These are phyloP conservation scores for Cadophora sp. DNA, from an alignment of 2,329 filamentous ascomycete genomes.

Conservation along the genomic window DNA sequence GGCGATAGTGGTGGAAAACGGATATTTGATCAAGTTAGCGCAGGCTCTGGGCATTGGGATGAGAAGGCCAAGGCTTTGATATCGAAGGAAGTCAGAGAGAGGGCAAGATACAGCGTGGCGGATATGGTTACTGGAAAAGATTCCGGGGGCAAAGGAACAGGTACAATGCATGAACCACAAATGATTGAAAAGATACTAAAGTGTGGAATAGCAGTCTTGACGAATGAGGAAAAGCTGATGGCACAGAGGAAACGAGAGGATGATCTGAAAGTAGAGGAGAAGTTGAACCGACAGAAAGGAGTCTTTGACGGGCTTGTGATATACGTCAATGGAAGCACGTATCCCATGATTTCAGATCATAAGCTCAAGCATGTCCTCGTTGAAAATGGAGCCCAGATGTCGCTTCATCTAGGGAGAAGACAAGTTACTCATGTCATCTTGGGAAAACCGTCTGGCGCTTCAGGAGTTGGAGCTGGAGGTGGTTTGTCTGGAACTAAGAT, in stretches of 20 bases:
- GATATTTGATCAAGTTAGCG: conserved; percentile 69
- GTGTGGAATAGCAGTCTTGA: conserved; percentile 43
- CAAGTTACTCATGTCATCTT: conserved; percentile 66
- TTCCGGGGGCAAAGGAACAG: conserved; percentile 34
- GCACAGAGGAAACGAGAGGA: conserved; percentile 54
- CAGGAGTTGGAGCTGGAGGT: conserved; percentile 67
- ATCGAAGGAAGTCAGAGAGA: conserved; percentile 47
- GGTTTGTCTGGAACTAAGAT: conserved; percentile 80
- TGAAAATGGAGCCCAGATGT: conserved; percentile 74
- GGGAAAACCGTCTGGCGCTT: conserved; percentile 59
- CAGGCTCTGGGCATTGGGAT: conserved; percentile 64
- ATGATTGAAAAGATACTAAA: conserved; percentile 12
- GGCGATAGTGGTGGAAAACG: conserved; percentile 63
- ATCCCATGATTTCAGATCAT: conserved; percentile 83
- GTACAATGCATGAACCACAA: conserved; percentile 6
- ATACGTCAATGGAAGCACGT: conserved; percentile 88
- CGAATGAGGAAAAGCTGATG: conserved; percentile 33
- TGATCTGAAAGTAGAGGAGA: conserved; percentile 54
- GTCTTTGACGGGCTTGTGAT: conserved; percentile 77
- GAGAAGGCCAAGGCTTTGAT: conserved; percentile 52
- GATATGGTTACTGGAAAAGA: conserved; percentile 60
- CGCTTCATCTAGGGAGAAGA: conserved; percentile 62
- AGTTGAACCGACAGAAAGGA: conserved; percentile 37
- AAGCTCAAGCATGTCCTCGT: conserved; percentile 80
- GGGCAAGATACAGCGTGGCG: conserved; percentile 50